These are phyloP conservation scores for Scopulariopsis brevicaulis DNA, from an alignment of 2,329 filamentous ascomycete species.

Conservation along the genomic window DNA sequence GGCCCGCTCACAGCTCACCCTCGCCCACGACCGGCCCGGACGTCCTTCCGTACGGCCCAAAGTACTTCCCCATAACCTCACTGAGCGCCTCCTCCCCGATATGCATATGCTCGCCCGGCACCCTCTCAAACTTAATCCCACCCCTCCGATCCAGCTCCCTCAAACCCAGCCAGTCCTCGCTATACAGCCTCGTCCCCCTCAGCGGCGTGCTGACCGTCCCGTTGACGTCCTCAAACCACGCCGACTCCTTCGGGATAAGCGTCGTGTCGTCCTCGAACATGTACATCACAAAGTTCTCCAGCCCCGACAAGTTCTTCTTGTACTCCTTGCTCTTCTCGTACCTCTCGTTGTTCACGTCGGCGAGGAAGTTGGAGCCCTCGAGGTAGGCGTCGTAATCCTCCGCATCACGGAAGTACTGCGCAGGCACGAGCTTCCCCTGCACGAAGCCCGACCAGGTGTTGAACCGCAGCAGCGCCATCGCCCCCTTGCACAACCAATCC, in stretches of 20 bases:
- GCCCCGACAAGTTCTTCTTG: conserved; percentile 51
- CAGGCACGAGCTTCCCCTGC: conserved; percentile 73
- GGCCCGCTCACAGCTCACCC: background rate
- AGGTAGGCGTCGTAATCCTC: conserved; percentile 62
- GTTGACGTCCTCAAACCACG: conserved; percentile 86
- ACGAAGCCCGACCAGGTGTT: conserved; percentile 75
- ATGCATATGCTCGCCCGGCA: conserved; percentile 75
- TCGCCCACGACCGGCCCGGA: conserved; percentile 13
- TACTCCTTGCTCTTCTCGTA: conserved; percentile 62
- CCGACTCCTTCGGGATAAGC: conserved; percentile 79
- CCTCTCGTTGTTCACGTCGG: conserved; percentile 94
- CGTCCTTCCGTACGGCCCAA: conserved; percentile 38
- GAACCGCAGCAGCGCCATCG: conserved; percentile 63
- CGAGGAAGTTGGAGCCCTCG: conserved; percentile 73
- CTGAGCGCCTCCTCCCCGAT: conserved; percentile 55
- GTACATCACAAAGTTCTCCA: conserved; percentile 80
- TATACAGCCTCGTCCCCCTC: conserved; percentile 61
- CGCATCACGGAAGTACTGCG: conserved; percentile 84
- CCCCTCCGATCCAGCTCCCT: conserved; percentile 68
- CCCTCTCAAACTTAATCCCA: conserved; percentile 62
- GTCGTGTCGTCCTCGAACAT: conserved; percentile 79
- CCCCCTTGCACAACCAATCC: conserved; percentile 74
- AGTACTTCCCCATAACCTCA: conserved; percentile 55
- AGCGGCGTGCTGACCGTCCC: conserved; percentile 55
- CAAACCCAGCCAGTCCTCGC: conserved; percentile 88